Evolutionary conservation across 2,329 filamentous ascomycete species (phyloP), one percentile per base, ranked within the genome.

Genomic region (Apiospora sp.): DNA sequence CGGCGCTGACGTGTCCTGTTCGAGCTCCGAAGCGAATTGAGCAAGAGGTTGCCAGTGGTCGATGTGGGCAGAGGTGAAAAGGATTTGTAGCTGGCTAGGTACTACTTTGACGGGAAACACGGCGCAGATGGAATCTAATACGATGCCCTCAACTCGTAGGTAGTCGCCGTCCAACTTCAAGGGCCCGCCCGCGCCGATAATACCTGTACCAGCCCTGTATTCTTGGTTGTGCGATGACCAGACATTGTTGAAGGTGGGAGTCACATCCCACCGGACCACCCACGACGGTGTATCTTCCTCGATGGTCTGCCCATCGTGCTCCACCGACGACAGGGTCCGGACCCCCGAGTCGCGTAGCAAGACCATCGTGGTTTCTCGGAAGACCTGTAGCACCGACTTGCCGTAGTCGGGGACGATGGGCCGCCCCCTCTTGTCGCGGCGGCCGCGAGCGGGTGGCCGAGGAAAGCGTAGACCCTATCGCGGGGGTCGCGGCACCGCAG

Each of bases 401-500:
- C 37, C 54, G 34, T 72, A 72, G 68, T 72, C 71, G 22, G 71
- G 71, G 4, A 68, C 22, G 48, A 68, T 68, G 12, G 49, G 3
- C 24, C 37, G 27, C 27, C 27, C 27, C 27, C 27, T 4, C 27
- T 4, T 30, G 27, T 34, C 24, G 43, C 51, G 13, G 44, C 37
- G 5, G 27, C 24, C 0, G 71, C 68, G 12, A 72, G 27, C 7
- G 71, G 71, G 44, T 72, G 71, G 5, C 71, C 24, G 27, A 70
- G 37, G 54, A 72, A 72, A 2, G 71, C 68, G 51, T 70, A 72
- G 14, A 72, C 34, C n/a, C 54, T 68, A 24, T 72, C 71, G n/a
- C 71, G 68, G 10, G 71, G 68, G 43, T 72, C 71, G 30, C 51
- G 51, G 27, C 71, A 72, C 3, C 44, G 16, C 3, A 72, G 46